Base-by-base conservation (phyloP, 768 basidiomycete species). In the Naematelia aurantialba region DNA sequence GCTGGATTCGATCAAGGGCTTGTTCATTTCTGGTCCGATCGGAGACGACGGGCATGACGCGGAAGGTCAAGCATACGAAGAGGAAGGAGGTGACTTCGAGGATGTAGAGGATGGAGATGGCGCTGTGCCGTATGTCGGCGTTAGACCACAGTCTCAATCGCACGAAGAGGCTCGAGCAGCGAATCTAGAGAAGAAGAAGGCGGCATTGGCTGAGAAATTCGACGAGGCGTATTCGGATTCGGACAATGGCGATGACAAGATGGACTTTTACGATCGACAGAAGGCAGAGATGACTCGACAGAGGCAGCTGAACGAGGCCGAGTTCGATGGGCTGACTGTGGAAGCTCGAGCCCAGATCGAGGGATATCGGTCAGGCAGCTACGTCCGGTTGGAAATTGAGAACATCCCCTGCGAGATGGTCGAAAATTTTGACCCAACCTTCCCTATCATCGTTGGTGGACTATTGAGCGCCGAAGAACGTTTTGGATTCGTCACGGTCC, bases 151-250 rank as follows among this genome's bases (percentile, higher is more conserved):
- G 11, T 12, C 34, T 56, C 68, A 67, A 12, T 70, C 75, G 45
- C 66, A 71, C 59, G 68, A 78, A 61, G 65, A 68, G 46, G 65
- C 74, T 51, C 60, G 75, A 58, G 27, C 70, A 5, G 81, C 83
- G 1, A 71, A 76, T 1, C 85, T 97, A 31, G 84, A 87, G 8
- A 82, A 83, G 27, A 97, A 94, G 80, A 97, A 97, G 79, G 90
- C 89, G 67, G 84, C 82, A 1, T 83, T 97, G 59, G 96, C 96
- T 78, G 85, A 86, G 65, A 93, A 94, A 76, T 99, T 99, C 73
- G 90, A 99, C 77, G 89, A 91, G 68, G 88, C 94, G 77, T 97
- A 97, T 76, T 90, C 92, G 65, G 88, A 89, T 2, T 87, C 89
- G 45, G 78, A 78, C 29, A 74, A 77, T 60, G 52, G 34, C 14